Evolutionary conservation across 768 basidiomycete genomes (phyloP), one percentile per base, ranked within the genome.

Genomic region (Auriculariales sp.): DNA sequence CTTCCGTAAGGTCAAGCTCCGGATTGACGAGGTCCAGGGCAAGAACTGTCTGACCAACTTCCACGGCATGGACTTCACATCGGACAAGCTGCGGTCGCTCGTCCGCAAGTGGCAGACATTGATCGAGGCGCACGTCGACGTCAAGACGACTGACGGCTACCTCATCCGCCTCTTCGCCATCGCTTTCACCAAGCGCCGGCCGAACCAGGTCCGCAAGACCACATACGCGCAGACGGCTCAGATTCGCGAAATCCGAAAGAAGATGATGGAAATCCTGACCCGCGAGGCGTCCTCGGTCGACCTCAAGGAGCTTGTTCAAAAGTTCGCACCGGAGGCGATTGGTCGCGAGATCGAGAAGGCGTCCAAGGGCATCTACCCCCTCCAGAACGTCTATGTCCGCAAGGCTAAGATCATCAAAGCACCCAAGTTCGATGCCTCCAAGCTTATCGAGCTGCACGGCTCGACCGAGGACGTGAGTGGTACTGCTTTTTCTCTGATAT

Each of bases 51-150:
- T 98, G 50, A 98, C 95, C 67, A 94, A 93, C 71, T 99, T 99
- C 88, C 87, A 94, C 70, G 95, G 95, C 66, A 98, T 99, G 94
- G 90, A 94, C 73, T 97, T 99, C 74, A 98, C 95, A 54, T 95
- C 94, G 52, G 95, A 99, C 81, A 98, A 98, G 72, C 83, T 98
- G 57, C 92, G 95, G 51, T 98, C 95, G 47, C 92, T 99, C 63
- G 95, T 99, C 60, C 89, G 94, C 68, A 99, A 98, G 72, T 99
- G 95, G 95, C 95, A 98, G 71, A 81, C 94, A 17, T 85, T 98
- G 63, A 93, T 99, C 61, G 95, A 98, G 72, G 95, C 95, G 32
- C 88, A 92, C 66, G 87, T 97, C 65, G 95, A 99, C 64, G 92
- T 99, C 60, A 92, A 92, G 74, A 99, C 95, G 52, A 94, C 93